Evolutionary conservation across 306 rosid genomes (phyloP), one percentile per base, ranked within the genome.

Genomic region (Cotoneaster glaucophyllus): DNA sequence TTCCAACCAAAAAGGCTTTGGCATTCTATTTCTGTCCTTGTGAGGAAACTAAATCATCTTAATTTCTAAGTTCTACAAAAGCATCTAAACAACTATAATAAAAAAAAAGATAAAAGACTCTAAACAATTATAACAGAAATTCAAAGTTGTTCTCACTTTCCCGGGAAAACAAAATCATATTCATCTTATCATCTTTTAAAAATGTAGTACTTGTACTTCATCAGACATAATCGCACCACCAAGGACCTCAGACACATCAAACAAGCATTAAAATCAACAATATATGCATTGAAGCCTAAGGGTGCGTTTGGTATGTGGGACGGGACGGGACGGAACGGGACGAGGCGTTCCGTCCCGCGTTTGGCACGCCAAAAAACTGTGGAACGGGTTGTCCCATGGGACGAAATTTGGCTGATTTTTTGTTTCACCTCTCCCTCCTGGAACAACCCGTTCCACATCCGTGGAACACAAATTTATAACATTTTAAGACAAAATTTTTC

Each of bases 101-200:
- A 53, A 53, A 53, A 18, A 53, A 53, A 18, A 10, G n/a, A 22
- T 11, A 22, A 11, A 57, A 57, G 63, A 22, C 63, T 57, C 26
- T 25, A 25, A 25, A 25, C 26, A 25, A 25, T 1, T 25, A 25
- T 25, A 25, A 25, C 97, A 93, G 84, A 93, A 93, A 86, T 93
- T 93, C 74, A 88, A 80, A 66, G 98, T 93, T 82, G 87, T 88
- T 78, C 98, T 87, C 79, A 81, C 96, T 90, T 88, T 73, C 82
- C 98, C 98, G 1, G 26, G 1, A 25, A 25, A 25, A 25, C 1
- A 25, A 25, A 25, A 25, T 25, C 26, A 25, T 25, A 25, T 25
- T 25, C 26, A 25, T 25, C 26, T 25, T 25, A 25, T 25, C 26
- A 25, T 25, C 26, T 25, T 25, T 25, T 25, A 25, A 25, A 25